These are phyloP conservation scores for Verticillium longisporum DNA, from an alignment of 2,329 filamentous ascomycete species.

Conservation along the genomic window DNA sequence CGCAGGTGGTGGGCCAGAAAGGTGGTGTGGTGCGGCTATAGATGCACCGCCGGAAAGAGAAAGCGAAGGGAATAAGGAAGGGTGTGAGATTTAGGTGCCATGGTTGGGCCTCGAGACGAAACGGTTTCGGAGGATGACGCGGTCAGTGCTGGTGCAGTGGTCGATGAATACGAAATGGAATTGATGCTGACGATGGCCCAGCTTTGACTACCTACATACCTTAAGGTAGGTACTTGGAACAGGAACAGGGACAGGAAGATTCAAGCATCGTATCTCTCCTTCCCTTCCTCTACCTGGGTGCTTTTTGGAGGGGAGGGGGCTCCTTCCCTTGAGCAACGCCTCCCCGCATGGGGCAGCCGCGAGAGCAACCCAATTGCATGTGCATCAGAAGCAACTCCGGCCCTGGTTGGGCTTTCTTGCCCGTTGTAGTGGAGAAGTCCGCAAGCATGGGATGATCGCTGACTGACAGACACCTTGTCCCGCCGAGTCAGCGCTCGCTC, in stretches of 20 bases:
- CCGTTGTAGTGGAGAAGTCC: too few species aligned
- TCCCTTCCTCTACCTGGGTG: not conserved
- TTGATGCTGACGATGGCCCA: not conserved
- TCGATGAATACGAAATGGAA: not conserved
- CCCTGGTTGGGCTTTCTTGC: too few species aligned
- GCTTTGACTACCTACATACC: too few species aligned
- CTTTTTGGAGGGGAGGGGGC: too few species aligned
- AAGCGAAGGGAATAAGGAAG: not conserved
- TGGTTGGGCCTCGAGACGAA: not conserved
- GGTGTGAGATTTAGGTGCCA: not conserved
- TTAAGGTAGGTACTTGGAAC: too few species aligned
- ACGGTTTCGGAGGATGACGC: not conserved
- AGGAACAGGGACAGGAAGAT: not conserved
- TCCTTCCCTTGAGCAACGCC: not conserved
- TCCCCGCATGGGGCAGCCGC: not conserved
- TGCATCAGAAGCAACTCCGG: too few species aligned
- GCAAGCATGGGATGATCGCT: too few species aligned
- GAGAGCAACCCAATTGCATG: not conserved
- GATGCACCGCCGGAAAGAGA: not conserved
- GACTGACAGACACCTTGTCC: too few species aligned
- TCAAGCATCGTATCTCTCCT: not conserved
- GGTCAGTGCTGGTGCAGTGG: not conserved
- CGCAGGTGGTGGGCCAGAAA: not conserved
- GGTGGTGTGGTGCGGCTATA: not conserved
- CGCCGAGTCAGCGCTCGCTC: not conserved